Evolutionary conservation across 2,329 filamentous ascomycete species (phyloP), one percentile per base, ranked within the genome.

Genomic region (Aspergillus oerlinghausenensis): DNA sequence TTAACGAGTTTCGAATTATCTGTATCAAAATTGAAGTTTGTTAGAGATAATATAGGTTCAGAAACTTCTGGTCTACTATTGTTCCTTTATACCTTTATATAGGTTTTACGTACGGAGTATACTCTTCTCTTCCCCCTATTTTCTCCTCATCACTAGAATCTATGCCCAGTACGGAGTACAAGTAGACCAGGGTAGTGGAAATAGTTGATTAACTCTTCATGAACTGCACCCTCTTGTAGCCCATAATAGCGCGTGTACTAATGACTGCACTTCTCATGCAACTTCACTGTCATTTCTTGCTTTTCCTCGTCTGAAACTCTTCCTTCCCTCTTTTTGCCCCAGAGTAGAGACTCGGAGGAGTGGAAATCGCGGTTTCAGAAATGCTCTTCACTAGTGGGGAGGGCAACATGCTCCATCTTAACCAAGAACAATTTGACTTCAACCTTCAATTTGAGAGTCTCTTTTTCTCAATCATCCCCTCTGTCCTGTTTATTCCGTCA

Each of bases 401-500:
- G 38, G 38, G 38, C 38, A 40, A 40, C 19, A 5, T 61, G 47
- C 50, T 60, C 48, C 42, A 56, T 35, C 50, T 55, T 5, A 55
- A 61, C 40, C 25, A 42, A 32, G 50, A 54, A 43, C 28, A 53
- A 14, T 61, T 60, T 29, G 59, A 61, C 29, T 60, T 58, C 57
- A 57, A 60, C 35, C 3, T 58, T n/a, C 50, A 55, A 23, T 61
- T 60, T 25, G 59, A 61, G 51, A 50, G 49, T 3, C 50, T 57
- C 1, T 61, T 61, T 26, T 61, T 60, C 59, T 59, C 52, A n/a
- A 61, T 61, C 14, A 50, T 60, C 23, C 57, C 58, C 10, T 57
- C 52, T 2, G 42, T 23, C 25, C 35, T 60, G n/a, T 59, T 60
- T 35, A 55, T 60, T 35, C 23, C 45, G 17, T 45, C 54, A 35